phyloP scores from a whole-genome alignment of 2,329 filamentous ascomycete genomes.

The Trichophyton verrucosum region DNA sequence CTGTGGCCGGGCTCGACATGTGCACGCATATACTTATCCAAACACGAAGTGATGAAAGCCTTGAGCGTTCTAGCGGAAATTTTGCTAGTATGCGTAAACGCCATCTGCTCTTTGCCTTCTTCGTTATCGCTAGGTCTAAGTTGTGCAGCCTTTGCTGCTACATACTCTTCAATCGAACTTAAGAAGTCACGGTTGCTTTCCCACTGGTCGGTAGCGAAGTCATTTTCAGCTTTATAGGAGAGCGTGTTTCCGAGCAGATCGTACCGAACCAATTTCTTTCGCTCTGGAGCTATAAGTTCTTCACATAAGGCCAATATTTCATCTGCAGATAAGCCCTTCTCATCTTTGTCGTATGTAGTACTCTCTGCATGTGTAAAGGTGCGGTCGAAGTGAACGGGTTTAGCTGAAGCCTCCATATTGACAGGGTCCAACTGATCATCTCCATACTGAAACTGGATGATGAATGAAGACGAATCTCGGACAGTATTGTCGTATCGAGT shows the following conservation, averaged over 20 bases:
- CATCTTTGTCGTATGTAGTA: constrained; percentile 66
- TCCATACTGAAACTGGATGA: constrained; percentile 96
- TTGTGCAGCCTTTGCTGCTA: constrained; percentile 50
- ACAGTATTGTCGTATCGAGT: constrained; percentile 92
- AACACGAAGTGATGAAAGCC: constrained; percentile 66
- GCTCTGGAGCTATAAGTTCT: constrained; percentile 54
- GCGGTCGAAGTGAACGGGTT: constrained; percentile 81
- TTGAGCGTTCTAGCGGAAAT: constrained; percentile 62
- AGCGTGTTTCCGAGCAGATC: constrained; percentile 52
- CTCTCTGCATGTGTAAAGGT: constrained; percentile 73
- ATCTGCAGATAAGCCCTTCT: constrained; percentile 57
- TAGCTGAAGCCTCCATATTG: constrained; percentile 91
- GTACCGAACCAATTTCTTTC: constrained; percentile 50
- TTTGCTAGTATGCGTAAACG: constrained; percentile 63
- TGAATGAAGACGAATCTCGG: constrained; percentile 71
- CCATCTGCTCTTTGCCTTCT: constrained; percentile 23
- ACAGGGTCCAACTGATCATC: constrained; percentile 92
- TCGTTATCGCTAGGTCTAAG: constrained; percentile 34
- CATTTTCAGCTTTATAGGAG: constrained; percentile 55
- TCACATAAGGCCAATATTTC: constrained; percentile 61
- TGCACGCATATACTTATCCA: constrained; percentile 82
- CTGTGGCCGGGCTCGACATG: constrained; percentile 90
- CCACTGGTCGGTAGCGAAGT: constrained; percentile 58
- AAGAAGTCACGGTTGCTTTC: constrained; percentile 78
- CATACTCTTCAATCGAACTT: constrained; percentile 60